These are phyloP conservation scores for Anthracocystis setariae DNA, from an alignment of 1,284 basidiomycete genomes.

Conservation along the genomic window DNA sequence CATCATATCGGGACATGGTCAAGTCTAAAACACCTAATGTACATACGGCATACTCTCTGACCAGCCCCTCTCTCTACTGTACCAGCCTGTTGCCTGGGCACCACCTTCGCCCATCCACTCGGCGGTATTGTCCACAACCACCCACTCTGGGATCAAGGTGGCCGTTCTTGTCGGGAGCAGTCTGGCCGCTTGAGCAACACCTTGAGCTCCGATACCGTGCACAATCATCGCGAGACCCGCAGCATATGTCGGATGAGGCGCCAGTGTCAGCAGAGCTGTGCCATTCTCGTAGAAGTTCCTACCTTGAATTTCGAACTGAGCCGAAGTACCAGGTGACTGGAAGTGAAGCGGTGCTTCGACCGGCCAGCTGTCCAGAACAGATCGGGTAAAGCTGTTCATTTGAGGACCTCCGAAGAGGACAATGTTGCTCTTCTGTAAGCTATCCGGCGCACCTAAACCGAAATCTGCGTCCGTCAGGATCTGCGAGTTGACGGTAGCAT, in stretches of 20 bases:
- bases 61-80: constrained; percentile 42
- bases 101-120: constrained; percentile 46
- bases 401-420: constrained; percentile 37
- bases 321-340: constrained; percentile 7
- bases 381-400: constrained; percentile 29
- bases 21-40: constrained; percentile 1
- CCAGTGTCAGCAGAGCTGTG: constrained; percentile 26
- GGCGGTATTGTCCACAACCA: constrained; percentile 28
- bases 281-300: constrained; percentile 33
- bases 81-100: constrained; percentile 49
- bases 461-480: constrained; percentile 37
- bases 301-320: constrained; percentile 37
- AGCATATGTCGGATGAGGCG: constrained; percentile 11
- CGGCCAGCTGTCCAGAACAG: constrained; percentile 18
- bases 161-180: constrained; percentile 49
- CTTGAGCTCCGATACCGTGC: constrained; percentile 27
- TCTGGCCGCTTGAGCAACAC: constrained; percentile 36
- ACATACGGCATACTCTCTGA: constrained; percentile 44
- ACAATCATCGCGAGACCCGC: constrained; percentile 27
- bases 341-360: constrained; percentile 19
- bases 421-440: constrained; percentile 24
- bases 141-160: constrained; percentile 48
- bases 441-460: neutral
- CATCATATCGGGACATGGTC: neutral
- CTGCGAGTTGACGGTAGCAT: constrained; percentile 40